A percentile compares a stretch with the other conserved stretches of the same genome.
Conservation (phyloP, 1,284 basidiomycete species). For the Violaceomyces palustris region DNA sequence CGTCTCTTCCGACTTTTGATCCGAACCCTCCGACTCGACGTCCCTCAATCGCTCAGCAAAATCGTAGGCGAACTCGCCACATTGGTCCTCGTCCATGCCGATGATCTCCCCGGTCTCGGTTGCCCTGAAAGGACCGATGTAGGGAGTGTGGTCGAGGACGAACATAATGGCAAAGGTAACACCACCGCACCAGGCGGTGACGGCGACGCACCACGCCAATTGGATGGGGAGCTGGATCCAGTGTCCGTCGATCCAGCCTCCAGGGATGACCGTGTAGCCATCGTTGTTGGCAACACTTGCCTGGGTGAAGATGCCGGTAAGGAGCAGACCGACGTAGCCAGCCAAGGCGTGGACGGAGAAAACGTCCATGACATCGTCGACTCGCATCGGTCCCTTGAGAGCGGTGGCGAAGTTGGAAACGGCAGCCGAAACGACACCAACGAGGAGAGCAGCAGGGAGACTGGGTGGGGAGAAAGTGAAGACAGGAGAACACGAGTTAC, state of each 20-base stretch:
- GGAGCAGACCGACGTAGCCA: conserved; percentile 45
- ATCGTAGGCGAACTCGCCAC: conserved; percentile 60
- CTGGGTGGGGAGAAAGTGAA: conserved; percentile 10
- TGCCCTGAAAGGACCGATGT: conserved; percentile 66
- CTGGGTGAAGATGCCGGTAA: conserved; percentile 66
- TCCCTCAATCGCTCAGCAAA: conserved; percentile 43
- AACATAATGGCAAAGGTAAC: conserved; percentile 61
- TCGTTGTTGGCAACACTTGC: conserved; percentile 72
- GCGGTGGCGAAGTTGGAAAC: conserved; percentile 83
- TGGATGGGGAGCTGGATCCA: conserved; percentile 77
- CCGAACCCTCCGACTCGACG: too few relatives aligned
- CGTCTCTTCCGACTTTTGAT: too few relatives aligned
- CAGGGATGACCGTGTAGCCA: conserved; percentile 58
- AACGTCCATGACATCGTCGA: conserved; percentile 69
- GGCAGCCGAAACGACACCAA: conserved; percentile 70
- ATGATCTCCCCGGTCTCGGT: conserved; percentile 72
- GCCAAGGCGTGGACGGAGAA: conserved; percentile 47
- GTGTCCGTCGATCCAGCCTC: conserved; percentile 67
- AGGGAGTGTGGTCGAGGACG: conserved; percentile 68
- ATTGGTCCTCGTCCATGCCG: conserved; percentile 69
- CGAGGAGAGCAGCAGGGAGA: conserved; percentile 66
- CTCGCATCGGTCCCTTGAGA: conserved; percentile 60
- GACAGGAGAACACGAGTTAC: background rate
- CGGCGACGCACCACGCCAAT: conserved; percentile 68
- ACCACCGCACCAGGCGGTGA: conserved; percentile 60